phyloP scores from a whole-genome alignment of 768 basidiomycete genomes.

The Boletus eberwhitei region DNA sequence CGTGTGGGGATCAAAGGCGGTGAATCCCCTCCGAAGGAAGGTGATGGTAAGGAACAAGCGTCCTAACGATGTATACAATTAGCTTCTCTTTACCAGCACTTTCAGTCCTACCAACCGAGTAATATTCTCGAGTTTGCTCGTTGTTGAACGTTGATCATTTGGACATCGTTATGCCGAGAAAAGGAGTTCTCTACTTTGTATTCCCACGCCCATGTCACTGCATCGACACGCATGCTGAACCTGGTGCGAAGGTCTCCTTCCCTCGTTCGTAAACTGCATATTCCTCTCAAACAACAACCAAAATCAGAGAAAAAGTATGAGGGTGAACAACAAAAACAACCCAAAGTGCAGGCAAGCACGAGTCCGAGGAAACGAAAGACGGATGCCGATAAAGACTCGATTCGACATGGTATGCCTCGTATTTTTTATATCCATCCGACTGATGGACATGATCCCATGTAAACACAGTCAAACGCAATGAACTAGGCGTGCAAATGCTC shows the following conservation, averaged over 20 bases:
- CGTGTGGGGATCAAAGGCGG: too few relatives aligned
- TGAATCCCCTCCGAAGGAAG: neutral
- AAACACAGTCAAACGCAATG: constrained; percentile 64
- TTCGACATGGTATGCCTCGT: constrained; percentile 10
- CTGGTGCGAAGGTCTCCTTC: constrained; percentile 13
- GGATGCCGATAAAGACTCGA: neutral
- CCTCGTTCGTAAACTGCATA: constrained; percentile 14
- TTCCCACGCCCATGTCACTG: constrained; percentile 8
- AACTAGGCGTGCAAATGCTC: constrained; percentile 91
- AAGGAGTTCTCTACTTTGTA: neutral
- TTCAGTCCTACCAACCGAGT: neutral
- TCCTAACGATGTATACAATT: neutral
- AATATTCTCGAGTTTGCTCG: neutral
- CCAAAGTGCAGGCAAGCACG: neutral
- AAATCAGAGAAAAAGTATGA: constrained; percentile 1
- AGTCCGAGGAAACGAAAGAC: neutral
- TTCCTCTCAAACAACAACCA: constrained; percentile 12
- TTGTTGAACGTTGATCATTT: neutral
- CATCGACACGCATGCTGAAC: constrained; percentile 15
- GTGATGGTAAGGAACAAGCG: neutral
- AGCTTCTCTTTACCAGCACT: neutral
- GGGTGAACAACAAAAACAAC: neutral
- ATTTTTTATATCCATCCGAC: neutral
- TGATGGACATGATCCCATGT: neutral
- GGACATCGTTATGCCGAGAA: neutral